Evolutionary conservation across 805 yeast species (phyloP).

Genomic region (Zygoascus tannicola): DNA sequence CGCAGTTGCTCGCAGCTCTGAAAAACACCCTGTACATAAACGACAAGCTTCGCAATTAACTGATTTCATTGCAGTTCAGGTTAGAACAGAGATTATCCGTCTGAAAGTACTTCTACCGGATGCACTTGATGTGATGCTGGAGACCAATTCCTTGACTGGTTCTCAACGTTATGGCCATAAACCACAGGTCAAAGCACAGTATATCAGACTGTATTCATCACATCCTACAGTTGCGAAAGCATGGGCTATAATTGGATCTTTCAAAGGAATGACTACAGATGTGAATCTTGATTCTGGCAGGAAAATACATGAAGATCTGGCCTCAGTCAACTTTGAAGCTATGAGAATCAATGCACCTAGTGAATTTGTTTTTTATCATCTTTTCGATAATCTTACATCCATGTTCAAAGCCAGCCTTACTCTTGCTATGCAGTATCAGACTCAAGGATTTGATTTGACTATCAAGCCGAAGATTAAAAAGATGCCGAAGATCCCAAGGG

Average conservation of each 20-base stretch:
- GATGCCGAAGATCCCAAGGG: conserved; percentile 32
- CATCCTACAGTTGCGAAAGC: conserved; percentile 37
- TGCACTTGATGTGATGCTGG: conserved; percentile 39
- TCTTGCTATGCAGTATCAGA: conserved; percentile 25
- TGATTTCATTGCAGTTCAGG: conserved; percentile 22
- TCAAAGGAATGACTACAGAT: conserved; percentile 21
- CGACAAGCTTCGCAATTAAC: background rate
- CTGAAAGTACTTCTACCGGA: conserved; percentile 38
- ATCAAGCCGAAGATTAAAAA: conserved; percentile 22
- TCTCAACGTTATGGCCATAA: conserved; percentile 22
- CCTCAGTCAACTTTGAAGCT: conserved; percentile 23
- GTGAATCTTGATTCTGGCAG: conserved; percentile 6
- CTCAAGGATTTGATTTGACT: conserved; percentile 17
- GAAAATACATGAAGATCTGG: conserved; percentile 9
- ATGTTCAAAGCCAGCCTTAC: conserved; percentile 59
- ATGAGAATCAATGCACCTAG: conserved; percentile 47
- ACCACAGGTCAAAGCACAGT: conserved; percentile 29
- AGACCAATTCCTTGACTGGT: conserved; percentile 31
- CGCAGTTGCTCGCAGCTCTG: conserved; percentile 4
- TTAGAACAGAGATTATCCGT: conserved; percentile 20
- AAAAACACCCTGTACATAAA: background rate
- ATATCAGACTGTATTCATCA: conserved; percentile 38
- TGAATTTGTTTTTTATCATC: conserved; percentile 60
- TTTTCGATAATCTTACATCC: conserved; percentile 72
- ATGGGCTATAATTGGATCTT: conserved; percentile 30